Conservation (phyloP, 306 rosid genomes). For the Quercus dentata region DNA sequence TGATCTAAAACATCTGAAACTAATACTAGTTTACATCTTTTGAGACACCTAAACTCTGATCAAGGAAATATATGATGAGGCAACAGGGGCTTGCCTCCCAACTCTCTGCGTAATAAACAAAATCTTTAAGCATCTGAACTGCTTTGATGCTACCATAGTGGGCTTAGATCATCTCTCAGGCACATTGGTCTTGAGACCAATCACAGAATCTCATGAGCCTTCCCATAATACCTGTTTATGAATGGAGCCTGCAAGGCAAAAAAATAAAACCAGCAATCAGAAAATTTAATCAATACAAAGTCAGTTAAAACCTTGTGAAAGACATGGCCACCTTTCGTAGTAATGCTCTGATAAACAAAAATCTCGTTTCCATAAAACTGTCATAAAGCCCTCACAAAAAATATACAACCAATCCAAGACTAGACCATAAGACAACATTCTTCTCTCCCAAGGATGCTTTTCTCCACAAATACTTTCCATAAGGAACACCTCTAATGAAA, state of each 20-base stretch:
- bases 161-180: slow-evolving; percentile 2
- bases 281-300: neutral
- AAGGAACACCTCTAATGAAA: too few species aligned
- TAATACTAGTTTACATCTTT: slow-evolving; percentile 35
- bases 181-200: slow-evolving; percentile 6
- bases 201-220: slow-evolving; percentile 83
- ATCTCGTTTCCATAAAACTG: too few species aligned
- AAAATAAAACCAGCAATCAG: neutral
- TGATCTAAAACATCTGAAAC: slow-evolving; percentile 33
- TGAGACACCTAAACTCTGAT: slow-evolving; percentile 18
- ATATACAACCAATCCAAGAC: neutral
- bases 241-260: slow-evolving; percentile 62
- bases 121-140: neutral
- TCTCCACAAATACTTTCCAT: neutral
- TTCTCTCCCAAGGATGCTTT: neutral
- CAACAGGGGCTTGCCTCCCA: slow-evolving; percentile 42
- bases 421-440: neutral
- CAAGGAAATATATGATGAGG: slow-evolving; percentile 20
- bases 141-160: slow-evolving; percentile 8
- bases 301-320: neutral
- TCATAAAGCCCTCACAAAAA: neutral
- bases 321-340: neutral
- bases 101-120: slow-evolving; percentile 9
- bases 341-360: too few species aligned
- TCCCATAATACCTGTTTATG: slow-evolving; percentile 85